Base-by-base conservation (phyloP, 805 yeast genomes). In the Hanseniaspora nectarophila region DNA sequence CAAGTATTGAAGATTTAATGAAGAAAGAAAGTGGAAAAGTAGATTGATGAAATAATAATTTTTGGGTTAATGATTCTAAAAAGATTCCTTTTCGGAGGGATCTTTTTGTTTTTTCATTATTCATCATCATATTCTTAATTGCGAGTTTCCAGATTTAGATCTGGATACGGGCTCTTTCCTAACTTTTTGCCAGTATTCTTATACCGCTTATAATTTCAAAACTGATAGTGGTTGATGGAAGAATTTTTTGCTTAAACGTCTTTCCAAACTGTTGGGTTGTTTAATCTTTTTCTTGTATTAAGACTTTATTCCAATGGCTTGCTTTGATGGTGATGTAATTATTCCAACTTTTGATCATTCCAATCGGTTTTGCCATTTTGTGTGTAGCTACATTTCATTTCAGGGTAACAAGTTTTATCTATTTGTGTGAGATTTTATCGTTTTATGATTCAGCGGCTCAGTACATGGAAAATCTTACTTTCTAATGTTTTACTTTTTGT, bases 391-490 rank as follows among this genome's bases (percentile, higher is more conserved):
- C 32, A 40, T 40, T 40, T 40, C 26, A 40, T 26, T 40, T 40
- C 32, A 16, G 32, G 43, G 43, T 40, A 40, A 26, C 43, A 40
- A 16, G 12, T 40, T 6, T 10, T 10, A 20, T 40, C 32, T 26
- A 16, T 24, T 40, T 26, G 43, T 24, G 29, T 24, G 31, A 20
- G 23, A 26, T n/a, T 26, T 16, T 40, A 40, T 40, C n/a, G 43
- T 16, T 26, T n/a, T 24, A 12, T 16, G 23, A 26, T 12, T 26
- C 12, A 40, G n/a, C 16, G 32, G 23, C 43, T 40, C 43, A 40
- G 43, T 26, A 40, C 43, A 40, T 40, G 43, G 43, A 40, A 40
- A 26, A 26, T 40, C 32, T 40, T 40, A 18, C 32, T 40, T 40
- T 40, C 23, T 26, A 15, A 40, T 40, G 15, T 4, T n/a, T 18